Evolutionary conservation across 371 early-diverging fungal genomes (phyloP), one percentile per base, ranked within the genome.

Genomic region (Circinella umbellata): DNA sequence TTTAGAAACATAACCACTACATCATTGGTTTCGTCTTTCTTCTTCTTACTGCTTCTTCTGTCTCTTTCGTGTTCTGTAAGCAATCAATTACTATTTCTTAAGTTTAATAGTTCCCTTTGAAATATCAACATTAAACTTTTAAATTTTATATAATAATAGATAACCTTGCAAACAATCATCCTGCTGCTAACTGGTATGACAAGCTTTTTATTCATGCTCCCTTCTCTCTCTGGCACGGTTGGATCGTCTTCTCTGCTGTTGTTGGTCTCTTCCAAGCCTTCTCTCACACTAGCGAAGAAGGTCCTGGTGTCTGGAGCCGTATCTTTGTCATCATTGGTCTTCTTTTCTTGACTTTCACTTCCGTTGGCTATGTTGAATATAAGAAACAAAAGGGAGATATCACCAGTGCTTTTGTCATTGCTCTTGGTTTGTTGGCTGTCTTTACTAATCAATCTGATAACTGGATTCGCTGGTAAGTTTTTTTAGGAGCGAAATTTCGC

Each of bases 141-240:
- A 27, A 1, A 27, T 27, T 27, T 39, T 17, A 61, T 38, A 65
- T 51, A 51, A 51, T n/a, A 51, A 49, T 68, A 83, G 83, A 87
- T 79, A 76, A 84, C 68, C 80, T 89, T 54, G 77, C 80, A 67
- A 79, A 80, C 64, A 69, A 82, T 59, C 79, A 79, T 46, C 81
- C 86, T 18, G 75, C 84, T 36, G 63, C 71, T 13, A 82, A 79
- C 48, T 76, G 78, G 74, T 76, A 70, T 49, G 88, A 91, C 61
- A 78, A 76, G 62, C 53, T 91, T 66, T 88, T 91, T 61, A 77
- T 92, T 69, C 92, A 91, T 74, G 88, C 90, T 46, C 92, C 92
- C 59, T 88, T 92, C 83, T 90, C 91, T 49, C 78, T 92, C 61
- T 91, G 86, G 83, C 91, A 92, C 80, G 92, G 87, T 59, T 89